Base-by-base conservation (phyloP, 2,329 filamentous ascomycete genomes). In the Aspergillus puulaauensis region DNA sequence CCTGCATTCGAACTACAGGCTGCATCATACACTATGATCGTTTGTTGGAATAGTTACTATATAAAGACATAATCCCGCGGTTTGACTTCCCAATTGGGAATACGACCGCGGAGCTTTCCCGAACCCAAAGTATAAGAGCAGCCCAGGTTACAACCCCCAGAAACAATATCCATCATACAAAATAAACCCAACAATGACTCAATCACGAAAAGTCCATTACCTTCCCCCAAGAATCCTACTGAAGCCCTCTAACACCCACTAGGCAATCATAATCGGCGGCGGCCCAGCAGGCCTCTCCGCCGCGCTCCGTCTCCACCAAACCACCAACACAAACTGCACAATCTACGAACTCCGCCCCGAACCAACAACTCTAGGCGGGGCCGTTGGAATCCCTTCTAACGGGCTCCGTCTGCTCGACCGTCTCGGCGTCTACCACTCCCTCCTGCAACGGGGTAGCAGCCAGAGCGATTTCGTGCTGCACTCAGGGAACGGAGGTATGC, bases 281-380 rank as follows among this genome's bases (percentile, higher is more conserved):
- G 61, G 61, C 35, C 65, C 63, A 27, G 57, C 62, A 12, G 66
- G 65, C 33, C 62, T 68, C 15, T 53, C 62, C 5, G 54, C 64
- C 6, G 64, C 66, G 4, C 56, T 68, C 6, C 58, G 56, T 19
- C 54, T 67, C 11, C 51, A 60, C 12, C 57, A 59, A 41, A 57
- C 48, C 17, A 64, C 61, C 39, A 57, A 57, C 17, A 59, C 64
- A 17, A 46, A 56, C 21, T 51, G 58, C 48, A 61, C 59, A 8
- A 55, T 73, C 39, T 69, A 71, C 53, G 72, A 75, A 56, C 39
- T 71, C 44, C 70, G 71, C 6, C 40, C 64, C 7, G 53, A 66
- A 24, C 68, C 69, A 3, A 67, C 66, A n/a, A 68, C 68, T 12
- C 59, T 73, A 4, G 72, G 71, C 4, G 72, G 71, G 4, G 66